Evolutionary conservation across 352 stramenopile species (phyloP).

Genomic region (Phytopythium litorale): DNA sequence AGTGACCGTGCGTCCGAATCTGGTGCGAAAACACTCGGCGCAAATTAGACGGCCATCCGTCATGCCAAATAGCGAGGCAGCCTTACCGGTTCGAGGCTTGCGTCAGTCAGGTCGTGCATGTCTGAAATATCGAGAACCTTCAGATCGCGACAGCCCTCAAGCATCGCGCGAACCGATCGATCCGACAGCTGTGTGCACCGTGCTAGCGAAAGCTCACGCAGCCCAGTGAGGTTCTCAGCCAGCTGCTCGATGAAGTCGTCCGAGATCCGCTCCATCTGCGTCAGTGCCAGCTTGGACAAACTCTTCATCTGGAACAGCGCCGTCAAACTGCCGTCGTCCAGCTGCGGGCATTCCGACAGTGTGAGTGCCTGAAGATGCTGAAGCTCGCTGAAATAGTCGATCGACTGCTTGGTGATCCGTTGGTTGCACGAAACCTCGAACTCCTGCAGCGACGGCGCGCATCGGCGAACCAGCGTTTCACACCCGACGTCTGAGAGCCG

Average conservation of each 20-base stretch:
- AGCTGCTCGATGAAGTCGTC: slow-evolving; percentile 54
- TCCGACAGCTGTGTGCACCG: slow-evolving; percentile 70
- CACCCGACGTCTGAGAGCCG: slow-evolving; percentile 65
- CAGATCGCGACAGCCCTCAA: slow-evolving; percentile 57
- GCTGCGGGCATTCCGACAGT: slow-evolving; percentile 74
- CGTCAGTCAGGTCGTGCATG: slow-evolving; percentile 63
- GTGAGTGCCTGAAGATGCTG: slow-evolving; percentile 59
- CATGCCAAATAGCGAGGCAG: too few relatives aligned
- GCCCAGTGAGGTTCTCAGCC: slow-evolving; percentile 32
- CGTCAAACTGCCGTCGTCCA: slow-evolving; percentile 54
- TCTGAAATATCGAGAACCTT: slow-evolving; percentile 67
- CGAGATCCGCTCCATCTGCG: slow-evolving; percentile 72
- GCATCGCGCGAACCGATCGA: slow-evolving; percentile 27
- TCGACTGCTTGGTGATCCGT: slow-evolving; percentile 68
- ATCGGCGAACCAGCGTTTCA: slow-evolving; percentile 59
- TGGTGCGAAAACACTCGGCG: slow-evolving; percentile 6
- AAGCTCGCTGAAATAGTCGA: slow-evolving; percentile 71
- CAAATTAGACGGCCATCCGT: neutral
- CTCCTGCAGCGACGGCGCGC: slow-evolving; percentile 60
- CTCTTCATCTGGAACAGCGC: slow-evolving; percentile 59
- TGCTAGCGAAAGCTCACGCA: slow-evolving; percentile 71
- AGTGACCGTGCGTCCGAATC: slow-evolving; percentile 46
- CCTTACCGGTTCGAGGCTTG: slow-evolving; percentile 53
- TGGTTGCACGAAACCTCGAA: slow-evolving; percentile 85
- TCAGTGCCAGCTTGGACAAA: slow-evolving; percentile 61